A percentile compares a stretch with the other conserved stretches of the same genome.
These are phyloP conservation scores for Fusarium tuaranense DNA, from an alignment of 2,329 filamentous ascomycete genomes.

Conservation along the genomic window DNA sequence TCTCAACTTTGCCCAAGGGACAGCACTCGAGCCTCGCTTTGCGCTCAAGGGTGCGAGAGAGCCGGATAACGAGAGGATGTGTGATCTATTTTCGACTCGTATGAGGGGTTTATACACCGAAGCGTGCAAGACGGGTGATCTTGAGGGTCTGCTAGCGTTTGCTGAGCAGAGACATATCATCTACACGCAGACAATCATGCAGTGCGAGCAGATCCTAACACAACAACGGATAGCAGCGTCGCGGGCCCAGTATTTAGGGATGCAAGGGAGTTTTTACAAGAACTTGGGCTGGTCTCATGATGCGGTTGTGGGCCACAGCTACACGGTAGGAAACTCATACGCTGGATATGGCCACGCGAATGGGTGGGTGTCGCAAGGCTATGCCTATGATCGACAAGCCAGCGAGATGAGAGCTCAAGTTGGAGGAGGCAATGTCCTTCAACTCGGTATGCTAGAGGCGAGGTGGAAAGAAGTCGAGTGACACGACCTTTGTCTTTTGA, in stretches of 20 bases:
- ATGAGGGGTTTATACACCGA: conserved; percentile 50
- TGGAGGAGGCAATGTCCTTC: conserved; percentile 17
- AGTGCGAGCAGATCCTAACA: conserved; percentile 41
- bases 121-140: conserved; percentile 42
- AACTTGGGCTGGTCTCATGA: conserved; percentile 34
- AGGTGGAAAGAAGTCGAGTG: conserved; percentile 52
- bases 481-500: not conserved
- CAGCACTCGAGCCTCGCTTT: conserved; percentile 46
- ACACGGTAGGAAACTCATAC: conserved; percentile 47
- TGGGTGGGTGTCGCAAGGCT: conserved; percentile 43
- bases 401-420: conserved; percentile 30
- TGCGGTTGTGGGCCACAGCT: conserved; percentile 28
- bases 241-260: conserved; percentile 43
- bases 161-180: conserved; percentile 44
- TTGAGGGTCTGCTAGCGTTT: conserved; percentile 42
- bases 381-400: conserved; percentile 47
- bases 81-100: conserved; percentile 53
- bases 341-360: conserved; percentile 50
- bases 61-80: conserved; percentile 42
- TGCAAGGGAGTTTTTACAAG: conserved; percentile 43
- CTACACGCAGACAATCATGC: conserved; percentile 48
- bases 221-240: conserved; percentile 41
- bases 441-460: conserved; percentile 47
- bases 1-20: conserved; percentile 46
- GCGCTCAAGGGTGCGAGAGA: conserved; percentile 39